phyloP scores from a whole-genome alignment of 2,329 filamentous ascomycete species.

The Scorias spongiosa region DNA sequence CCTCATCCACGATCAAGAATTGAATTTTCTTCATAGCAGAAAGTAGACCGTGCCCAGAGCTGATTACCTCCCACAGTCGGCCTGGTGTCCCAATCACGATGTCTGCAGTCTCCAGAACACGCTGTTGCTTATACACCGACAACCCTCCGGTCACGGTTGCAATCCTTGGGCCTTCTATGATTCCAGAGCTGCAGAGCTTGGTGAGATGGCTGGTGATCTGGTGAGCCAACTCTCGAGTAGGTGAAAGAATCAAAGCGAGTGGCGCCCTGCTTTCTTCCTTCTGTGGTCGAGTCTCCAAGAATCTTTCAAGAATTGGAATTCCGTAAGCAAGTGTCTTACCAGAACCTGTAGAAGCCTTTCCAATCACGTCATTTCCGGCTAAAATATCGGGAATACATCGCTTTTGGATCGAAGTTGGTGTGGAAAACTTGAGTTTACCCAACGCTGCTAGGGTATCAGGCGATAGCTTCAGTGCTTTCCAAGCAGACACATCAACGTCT shows the following conservation, averaged over 20 bases:
- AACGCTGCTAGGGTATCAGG: constrained; percentile 56
- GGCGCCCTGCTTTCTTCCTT: constrained; percentile 30
- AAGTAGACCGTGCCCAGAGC: constrained; percentile 54
- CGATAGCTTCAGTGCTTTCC: constrained; percentile 61
- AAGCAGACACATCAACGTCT: constrained; percentile 60
- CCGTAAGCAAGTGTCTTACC: constrained; percentile 93
- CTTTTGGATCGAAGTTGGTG: constrained; percentile 69
- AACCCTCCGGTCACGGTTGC: constrained; percentile 84
- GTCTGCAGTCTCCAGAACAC: constrained; percentile 68
- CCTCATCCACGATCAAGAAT: constrained; percentile 86
- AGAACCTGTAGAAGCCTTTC: constrained; percentile 90
- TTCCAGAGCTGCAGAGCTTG: constrained; percentile 51
- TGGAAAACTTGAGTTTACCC: constrained; percentile 62
- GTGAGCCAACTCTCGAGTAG: constrained; percentile 84
- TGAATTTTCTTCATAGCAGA: constrained; percentile 55
- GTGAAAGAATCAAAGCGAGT: constrained; percentile 69
- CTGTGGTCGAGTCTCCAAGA: constrained; percentile 35
- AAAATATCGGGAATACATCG: constrained; percentile 69
- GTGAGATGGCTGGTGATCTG: constrained; percentile 75
- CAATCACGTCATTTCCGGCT: constrained; percentile 77
- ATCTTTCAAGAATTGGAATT: constrained; percentile 80
- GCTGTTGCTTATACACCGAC: constrained; percentile 87
- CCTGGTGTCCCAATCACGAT: constrained; percentile 79
- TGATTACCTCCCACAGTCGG: constrained; percentile 85
- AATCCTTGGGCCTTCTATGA: constrained; percentile 46